Base-by-base conservation (phyloP, 371 early-diverging fungal species). In the Umbelopsis sp. region DNA sequence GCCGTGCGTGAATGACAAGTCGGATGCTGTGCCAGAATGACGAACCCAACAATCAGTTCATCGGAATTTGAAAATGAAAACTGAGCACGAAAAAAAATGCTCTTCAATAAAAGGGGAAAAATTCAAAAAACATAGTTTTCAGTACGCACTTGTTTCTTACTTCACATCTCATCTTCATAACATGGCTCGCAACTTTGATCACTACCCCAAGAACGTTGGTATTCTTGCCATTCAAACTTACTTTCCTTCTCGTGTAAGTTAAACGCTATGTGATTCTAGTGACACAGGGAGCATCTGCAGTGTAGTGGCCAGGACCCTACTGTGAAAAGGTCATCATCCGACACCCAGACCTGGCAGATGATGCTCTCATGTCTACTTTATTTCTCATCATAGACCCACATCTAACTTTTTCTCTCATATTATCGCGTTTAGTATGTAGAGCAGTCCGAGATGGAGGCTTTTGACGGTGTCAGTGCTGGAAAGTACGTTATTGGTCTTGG, bases 401-500 rank as follows among this genome's bases (percentile, higher is more conserved):
- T 35, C 29, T 57, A 16, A 64, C 41, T 7, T 32, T 4, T 38
- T 16, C 22, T 32, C 44, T 20, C 63, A 11, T 25, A 7, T 29
- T 35, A 14, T 25, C 57, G 57, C 57, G 57, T 57, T 32, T 57
- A 96, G 96, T 97, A 83, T 73, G 96, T 97, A 50, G 91, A 92
- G 70, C 97, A 97, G 82, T 71, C 83, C 38, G 95, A 93, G 75
- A 84, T 90, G 82, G 98, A 97, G 79, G 80, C 89, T 74, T 92
- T 92, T 81, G 97, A 98, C 79, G 92, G 93, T 50, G 97, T 94
- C 51, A 94, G 97, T 44, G 82, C 93, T 62, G 99, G 99, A 72
- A 99, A 97, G 86, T 99, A 99, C 81, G 96, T 97, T 65, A 96
- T 97, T 73, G 99, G 99, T 70, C 90, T 99, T 25, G 99, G 98